Evolutionary conservation across 2,329 filamentous ascomycete species (phyloP).

Genomic region (Colletotrichum sp.): DNA sequence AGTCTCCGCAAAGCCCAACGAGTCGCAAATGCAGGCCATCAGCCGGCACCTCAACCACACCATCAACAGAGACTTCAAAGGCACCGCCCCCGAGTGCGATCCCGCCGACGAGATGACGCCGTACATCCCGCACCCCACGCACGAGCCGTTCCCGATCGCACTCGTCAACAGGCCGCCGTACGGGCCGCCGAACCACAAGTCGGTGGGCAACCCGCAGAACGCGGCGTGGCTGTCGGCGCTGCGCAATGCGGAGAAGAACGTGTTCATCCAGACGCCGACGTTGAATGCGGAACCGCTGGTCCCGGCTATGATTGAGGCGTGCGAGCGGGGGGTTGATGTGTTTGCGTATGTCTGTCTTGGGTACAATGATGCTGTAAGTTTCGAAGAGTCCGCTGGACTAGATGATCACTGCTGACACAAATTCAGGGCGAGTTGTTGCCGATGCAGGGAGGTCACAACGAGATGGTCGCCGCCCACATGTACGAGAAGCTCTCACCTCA

Average conservation of each 20-base stretch:
- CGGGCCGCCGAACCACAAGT: slow-evolving; percentile 65
- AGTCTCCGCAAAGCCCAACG: slow-evolving; percentile 52
- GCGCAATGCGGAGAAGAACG: slow-evolving; percentile 62
- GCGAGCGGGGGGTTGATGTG: slow-evolving; percentile 70
- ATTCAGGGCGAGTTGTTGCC: slow-evolving; percentile 74
- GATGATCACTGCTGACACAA: fast-evolving
- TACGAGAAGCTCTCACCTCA: slow-evolving; percentile 56
- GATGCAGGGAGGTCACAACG: slow-evolving; percentile 77
- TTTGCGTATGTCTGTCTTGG: slow-evolving; percentile 77
- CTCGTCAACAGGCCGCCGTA: slow-evolving; percentile 73
- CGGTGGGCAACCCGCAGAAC: slow-evolving; percentile 73
- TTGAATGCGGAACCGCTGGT: slow-evolving; percentile 75
- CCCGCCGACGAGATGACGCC: slow-evolving; percentile 64
- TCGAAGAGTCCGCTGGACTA: no score
- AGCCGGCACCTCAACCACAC: slow-evolving; percentile 67
- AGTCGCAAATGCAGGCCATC: slow-evolving; percentile 62
- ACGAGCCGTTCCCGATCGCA: slow-evolving; percentile 70
- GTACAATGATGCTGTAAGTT: slow-evolving; percentile 72
- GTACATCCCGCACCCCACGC: slow-evolving; percentile 60
- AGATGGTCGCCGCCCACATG: slow-evolving; percentile 68
- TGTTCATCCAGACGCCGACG: slow-evolving; percentile 83
- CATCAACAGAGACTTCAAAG: not conserved
- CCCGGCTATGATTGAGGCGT: slow-evolving; percentile 66
- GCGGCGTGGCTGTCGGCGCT: slow-evolving; percentile 75
- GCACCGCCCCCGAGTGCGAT: not conserved